These are phyloP conservation scores for Penicillium sp. DNA, from an alignment of 2,329 filamentous ascomycete genomes.

Conservation along the genomic window DNA sequence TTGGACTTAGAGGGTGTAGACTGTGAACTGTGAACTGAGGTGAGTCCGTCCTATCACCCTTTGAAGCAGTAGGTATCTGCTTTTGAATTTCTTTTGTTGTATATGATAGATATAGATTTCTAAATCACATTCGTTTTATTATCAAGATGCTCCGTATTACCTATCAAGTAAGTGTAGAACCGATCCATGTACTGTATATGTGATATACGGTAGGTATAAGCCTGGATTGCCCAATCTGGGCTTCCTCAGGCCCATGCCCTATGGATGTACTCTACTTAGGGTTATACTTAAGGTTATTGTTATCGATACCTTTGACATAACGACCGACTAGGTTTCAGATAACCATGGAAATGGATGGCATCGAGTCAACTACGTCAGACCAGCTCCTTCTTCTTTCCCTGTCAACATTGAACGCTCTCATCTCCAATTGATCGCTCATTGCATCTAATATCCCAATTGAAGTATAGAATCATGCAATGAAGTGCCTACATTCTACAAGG, in stretches of 20 bases:
- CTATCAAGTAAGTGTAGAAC: no score
- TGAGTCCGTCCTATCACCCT: not conserved
- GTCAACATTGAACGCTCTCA: no score
- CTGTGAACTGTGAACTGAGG: not conserved
- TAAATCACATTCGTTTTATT: not conserved
- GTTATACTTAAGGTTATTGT: no score
- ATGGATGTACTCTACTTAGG: no score
- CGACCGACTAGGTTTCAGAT: no score
- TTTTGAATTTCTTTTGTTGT: not conserved
- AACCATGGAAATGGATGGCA: slow-evolving; percentile 1
- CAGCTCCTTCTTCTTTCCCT: not conserved
- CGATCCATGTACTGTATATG: not conserved
- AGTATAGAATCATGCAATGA: slow-evolving; percentile 7
- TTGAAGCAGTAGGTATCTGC: not conserved
- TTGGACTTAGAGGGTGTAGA: not conserved
- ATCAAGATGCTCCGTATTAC: no score
- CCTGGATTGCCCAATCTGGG: not conserved
- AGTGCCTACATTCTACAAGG: not conserved
- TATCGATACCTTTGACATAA: no score
- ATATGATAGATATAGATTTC: not conserved
- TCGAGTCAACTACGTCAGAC: slow-evolving; percentile 3
- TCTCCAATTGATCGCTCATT: no score
- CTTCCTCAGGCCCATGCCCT: no score
- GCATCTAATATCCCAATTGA: not conserved
- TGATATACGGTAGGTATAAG: not conserved